Conservation (phyloP, 2,329 filamentous ascomycete species). For the Paraconiothyrium brasiliense region DNA sequence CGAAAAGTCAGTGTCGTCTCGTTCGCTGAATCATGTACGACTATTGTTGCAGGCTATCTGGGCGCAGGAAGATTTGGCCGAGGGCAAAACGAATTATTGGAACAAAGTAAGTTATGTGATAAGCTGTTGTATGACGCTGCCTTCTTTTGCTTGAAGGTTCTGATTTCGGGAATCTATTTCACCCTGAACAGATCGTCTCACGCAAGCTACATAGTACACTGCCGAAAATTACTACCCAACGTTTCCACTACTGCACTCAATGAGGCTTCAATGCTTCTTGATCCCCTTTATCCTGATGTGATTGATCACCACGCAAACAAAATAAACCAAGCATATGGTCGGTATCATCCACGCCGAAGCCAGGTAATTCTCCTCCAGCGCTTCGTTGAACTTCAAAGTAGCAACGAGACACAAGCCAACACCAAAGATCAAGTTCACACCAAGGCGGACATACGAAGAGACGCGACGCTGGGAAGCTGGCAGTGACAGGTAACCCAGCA, state of each 20-base stretch:
- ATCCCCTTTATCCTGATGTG: conserved; percentile 21
- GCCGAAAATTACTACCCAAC: too few relatives aligned
- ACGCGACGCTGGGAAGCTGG: conserved; percentile 29
- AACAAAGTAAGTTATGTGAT: conserved; percentile 23
- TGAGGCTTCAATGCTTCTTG: neutral
- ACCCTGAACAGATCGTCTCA: too few relatives aligned
- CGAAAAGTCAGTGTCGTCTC: conserved; percentile 15
- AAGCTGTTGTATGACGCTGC: conserved; percentile 23
- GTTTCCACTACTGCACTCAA: neutral
- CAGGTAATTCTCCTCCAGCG: conserved; percentile 27
- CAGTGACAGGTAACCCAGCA: conserved; percentile 41
- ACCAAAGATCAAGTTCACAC: conserved; percentile 31
- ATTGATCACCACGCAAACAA: conserved; percentile 36
- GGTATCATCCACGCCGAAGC: conserved; percentile 43
- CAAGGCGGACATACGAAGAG: conserved; percentile 35
- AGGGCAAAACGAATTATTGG: conserved; percentile 21
- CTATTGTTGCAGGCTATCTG: conserved; percentile 25
- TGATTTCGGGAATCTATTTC: too few relatives aligned
- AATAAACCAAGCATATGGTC: conserved; percentile 37
- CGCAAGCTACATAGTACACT: too few relatives aligned
- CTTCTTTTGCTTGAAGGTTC: conserved; percentile 21
- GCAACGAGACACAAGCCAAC: conserved; percentile 36
- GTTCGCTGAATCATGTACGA: conserved; percentile 22
- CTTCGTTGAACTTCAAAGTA: conserved; percentile 28
- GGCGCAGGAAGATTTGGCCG: conserved; percentile 29